Base-by-base conservation (phyloP, 208 protist species). In the Plasmodiophora brassicae region DNA sequence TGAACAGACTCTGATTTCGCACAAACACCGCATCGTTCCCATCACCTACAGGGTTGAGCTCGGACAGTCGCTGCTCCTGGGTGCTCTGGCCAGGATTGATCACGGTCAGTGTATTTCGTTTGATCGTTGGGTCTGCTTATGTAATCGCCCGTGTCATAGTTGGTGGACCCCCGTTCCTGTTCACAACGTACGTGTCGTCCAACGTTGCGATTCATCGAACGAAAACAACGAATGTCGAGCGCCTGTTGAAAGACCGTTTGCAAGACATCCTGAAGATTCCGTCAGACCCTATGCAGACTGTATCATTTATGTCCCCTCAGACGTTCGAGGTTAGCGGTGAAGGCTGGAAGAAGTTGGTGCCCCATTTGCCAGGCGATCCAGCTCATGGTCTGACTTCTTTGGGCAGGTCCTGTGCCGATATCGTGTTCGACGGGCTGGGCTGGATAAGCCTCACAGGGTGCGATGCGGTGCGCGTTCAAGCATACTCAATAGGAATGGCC, bases 61-160 rank as follows among this genome's bases (percentile, higher is more conserved):
- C 32, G 65, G 65, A 8, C 65, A 78, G n/a, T 78, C 65, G n/a
- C 65, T 78, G 5, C n/a, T 78, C 20, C 41, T 78, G n/a, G 65
- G 32, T 38, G 65, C 32, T 5, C 65, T 78, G 20, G 65, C 65
- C 65, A 5, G 65, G 41, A 78, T 78, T 32, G 65, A 78, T 32
- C 65, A 78, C n/a, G n/a, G 32, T 78, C 32, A 78, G 65, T 78
- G 41, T 78, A 78, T 36, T 36, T 32, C 65, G 5, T 78, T 25
- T n/a, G 25, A 57, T 14, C 41, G 65, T 5, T 38, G 65, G 32
- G 5, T 44, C n/a, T 78, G 65, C 65, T 32, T 78, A 38, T 78
- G 65, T 78, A 14, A 5, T 5, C n/a, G n/a, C n/a, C n/a, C n/a
- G n/a, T n/a, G n/a, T 78, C n/a, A 78, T 78, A 8, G 5, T 14